Base-by-base conservation (phyloP, 805 yeast genomes). In the Saturnispora bothae region DNA sequence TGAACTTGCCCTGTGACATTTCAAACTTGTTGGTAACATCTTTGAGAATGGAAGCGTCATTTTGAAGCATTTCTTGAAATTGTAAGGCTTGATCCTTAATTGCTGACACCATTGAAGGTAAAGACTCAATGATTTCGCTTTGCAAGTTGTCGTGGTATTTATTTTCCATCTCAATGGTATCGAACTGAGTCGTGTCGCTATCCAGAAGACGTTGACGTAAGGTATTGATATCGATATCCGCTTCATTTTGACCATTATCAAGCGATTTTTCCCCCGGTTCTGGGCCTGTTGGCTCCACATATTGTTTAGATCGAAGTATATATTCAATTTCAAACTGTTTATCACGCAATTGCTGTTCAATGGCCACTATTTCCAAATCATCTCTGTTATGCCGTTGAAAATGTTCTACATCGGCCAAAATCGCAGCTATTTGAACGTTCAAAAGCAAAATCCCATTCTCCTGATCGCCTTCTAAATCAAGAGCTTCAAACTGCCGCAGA, bases 21-120 rank as follows among this genome's bases (percentile, higher is more conserved):
- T 59, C 64, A 33, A 59, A 52, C 35, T 56, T 54, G 30, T 54
- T 56, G 8, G 57, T 48, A 9, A 61, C 61, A 28, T 59, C 59
- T 31, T 51, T 56, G 33, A 59, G 43, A 10, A 59, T 49, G 4
- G 33, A 45, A 1, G 62, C 61, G 45, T 59, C 64, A 29, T 55
- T 49, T 31, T 48, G 49, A 3, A 59, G 27, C 47, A 54, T 32
- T 28, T 55, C 54, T 31, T 59, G 62, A 34, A 59, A 57, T 33
- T 54, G 58, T 9, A 48, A 31, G 1, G 63, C 63, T 35, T 59
- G 58, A 13, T 48, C 47, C 26, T 50, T 56, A 4, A 58, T 40
- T 3, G 57, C 47, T 1, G 49, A 27, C 1, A 59, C 61, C 53
- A 59, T 53, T 1, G 51, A 44, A 2, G 61, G 57, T 8, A 59